Evolutionary conservation across 2,329 filamentous ascomycete species (phyloP).

Genomic region (Colletotrichum sp.): DNA sequence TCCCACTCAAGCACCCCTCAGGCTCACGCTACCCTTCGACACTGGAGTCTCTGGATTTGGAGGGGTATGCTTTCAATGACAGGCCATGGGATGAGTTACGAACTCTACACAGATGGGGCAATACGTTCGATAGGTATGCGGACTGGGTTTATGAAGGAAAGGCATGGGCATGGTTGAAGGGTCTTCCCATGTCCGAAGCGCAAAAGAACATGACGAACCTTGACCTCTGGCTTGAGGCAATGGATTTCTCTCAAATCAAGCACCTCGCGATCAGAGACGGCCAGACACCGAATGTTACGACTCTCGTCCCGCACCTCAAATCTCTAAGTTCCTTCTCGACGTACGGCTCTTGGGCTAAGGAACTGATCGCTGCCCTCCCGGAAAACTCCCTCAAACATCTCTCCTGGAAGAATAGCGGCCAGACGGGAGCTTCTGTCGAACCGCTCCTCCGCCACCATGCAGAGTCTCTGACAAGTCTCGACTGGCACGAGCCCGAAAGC

Average conservation of each 20-base stretch:
- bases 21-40: background rate
- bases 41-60: constrained; percentile 1
- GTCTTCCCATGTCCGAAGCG: background rate
- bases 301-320: background rate
- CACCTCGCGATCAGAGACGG: background rate
- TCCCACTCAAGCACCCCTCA: background rate
- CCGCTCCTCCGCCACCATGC: background rate
- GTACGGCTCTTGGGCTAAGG: background rate
- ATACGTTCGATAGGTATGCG: background rate
- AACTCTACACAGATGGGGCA: background rate
- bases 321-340: background rate
- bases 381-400: background rate
- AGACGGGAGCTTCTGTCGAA: background rate
- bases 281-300: background rate
- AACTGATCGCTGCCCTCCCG: background rate
- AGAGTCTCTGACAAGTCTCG: background rate
- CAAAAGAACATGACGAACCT: constrained; percentile 2
- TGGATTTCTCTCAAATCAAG: constrained; percentile 5
- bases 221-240: constrained; percentile 5
- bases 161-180: background rate
- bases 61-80: constrained; percentile 1
- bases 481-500: constrained; percentile 3
- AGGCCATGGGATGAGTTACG: background rate
- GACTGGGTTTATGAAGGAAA: background rate
- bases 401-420: background rate